Evolutionary conservation across 2,329 filamentous ascomycete species (phyloP).

Genomic region (Sarocladium kiliense): DNA sequence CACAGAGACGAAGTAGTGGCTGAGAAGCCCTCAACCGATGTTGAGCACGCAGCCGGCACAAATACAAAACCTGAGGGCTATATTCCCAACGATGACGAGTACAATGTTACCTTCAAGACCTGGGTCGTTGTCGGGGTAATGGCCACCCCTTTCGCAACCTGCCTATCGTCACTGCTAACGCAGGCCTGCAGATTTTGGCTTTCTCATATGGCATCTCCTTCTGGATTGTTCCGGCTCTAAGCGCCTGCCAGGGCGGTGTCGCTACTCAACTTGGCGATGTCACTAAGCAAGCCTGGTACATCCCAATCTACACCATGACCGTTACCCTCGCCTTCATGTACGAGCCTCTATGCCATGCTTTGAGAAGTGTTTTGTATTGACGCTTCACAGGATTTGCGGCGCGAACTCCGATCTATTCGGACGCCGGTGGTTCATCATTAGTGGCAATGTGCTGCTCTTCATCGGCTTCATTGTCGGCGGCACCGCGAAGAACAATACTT

Average conservation of each 20-base stretch:
- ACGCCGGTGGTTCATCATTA: slow-evolving; percentile 25
- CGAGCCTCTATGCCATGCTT: too few relatives aligned
- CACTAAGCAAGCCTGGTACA: slow-evolving; percentile 26
- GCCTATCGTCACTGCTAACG: not conserved
- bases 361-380: not conserved
- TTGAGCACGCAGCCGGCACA: slow-evolving; percentile 13
- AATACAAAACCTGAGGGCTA: slow-evolving; percentile 14
- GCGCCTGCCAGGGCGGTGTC: slow-evolving; percentile 22
- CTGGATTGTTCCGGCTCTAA: slow-evolving; percentile 31
- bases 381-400: slow-evolving; percentile 22
- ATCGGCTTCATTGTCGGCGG: slow-evolving; percentile 30
- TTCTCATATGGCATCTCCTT: slow-evolving; percentile 32
- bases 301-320: slow-evolving; percentile 32
- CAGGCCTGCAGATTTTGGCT: slow-evolving; percentile 22
- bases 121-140: slow-evolving; percentile 29
- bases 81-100: slow-evolving; percentile 28
- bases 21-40: slow-evolving; percentile 11
- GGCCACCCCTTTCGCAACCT: not conserved
- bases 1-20: slow-evolving; percentile 12
- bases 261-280: slow-evolving; percentile 29
- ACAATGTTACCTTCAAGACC: slow-evolving; percentile 34
- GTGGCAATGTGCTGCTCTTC: slow-evolving; percentile 25
- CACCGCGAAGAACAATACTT: slow-evolving; percentile 30
- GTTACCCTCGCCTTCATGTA: slow-evolving; percentile 34
- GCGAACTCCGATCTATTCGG: slow-evolving; percentile 43